Conservation (phyloP, 768 basidiomycete species). For the Guyanaporus albipodus region DNA sequence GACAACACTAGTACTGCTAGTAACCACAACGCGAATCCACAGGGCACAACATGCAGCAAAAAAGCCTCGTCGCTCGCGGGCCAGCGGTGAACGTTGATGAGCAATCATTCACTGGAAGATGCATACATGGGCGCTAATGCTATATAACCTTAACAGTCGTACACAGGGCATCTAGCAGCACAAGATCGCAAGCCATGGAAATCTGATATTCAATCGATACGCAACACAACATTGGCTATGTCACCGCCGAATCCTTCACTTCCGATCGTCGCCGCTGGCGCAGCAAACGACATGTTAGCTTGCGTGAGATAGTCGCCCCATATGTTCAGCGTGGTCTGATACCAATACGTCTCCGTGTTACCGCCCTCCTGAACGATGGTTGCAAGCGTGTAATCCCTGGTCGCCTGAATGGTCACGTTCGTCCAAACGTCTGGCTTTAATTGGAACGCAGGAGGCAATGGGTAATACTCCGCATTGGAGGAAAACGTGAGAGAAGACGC, state of each 20-base stretch:
- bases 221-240: conserved; percentile 29
- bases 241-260: conserved; percentile 34
- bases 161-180: too few relatives aligned
- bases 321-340: conserved; percentile 36
- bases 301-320: conserved; percentile 38
- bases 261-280: conserved; percentile 36
- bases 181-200: neutral
- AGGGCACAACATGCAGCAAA: too few relatives aligned
- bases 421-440: conserved; percentile 32
- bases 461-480: conserved; percentile 36
- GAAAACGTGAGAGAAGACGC: conserved; percentile 37
- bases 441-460: conserved; percentile 27
- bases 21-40: too few relatives aligned
- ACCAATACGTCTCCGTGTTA: conserved; percentile 25
- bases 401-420: conserved; percentile 37
- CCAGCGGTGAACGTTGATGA: too few relatives aligned
- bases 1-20: too few relatives aligned
- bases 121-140: too few relatives aligned
- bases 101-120: too few relatives aligned
- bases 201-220: conserved; percentile 13
- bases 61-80: too few relatives aligned
- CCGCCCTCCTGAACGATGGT: conserved; percentile 19
- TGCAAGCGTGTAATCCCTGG: conserved; percentile 34
- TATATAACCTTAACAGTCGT: too few relatives aligned
- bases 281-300: conserved; percentile 44